Conservation (phyloP, 768 basidiomycete species). For the Suillus sp. region DNA sequence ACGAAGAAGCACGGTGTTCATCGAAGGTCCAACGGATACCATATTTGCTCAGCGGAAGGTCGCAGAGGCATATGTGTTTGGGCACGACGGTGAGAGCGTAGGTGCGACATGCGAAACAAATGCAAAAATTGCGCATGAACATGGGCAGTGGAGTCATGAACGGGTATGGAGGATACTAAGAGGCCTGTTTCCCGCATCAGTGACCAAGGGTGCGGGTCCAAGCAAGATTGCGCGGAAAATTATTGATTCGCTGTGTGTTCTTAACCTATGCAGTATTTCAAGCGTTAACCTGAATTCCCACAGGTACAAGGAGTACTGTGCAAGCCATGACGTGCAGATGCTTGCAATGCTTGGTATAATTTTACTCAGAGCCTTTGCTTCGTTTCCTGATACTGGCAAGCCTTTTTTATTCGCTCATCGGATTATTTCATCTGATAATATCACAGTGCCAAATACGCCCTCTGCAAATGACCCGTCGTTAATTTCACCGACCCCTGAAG, state of each 20-base stretch:
- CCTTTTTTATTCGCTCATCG: not conserved
- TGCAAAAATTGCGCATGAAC: constrained; percentile 55
- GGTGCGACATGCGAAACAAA: constrained; percentile 59
- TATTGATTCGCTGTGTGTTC: constrained; percentile 50
- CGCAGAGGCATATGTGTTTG: constrained; percentile 64
- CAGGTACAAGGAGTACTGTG: constrained; percentile 47
- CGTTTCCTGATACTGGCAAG: constrained; percentile 22
- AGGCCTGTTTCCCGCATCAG: constrained; percentile 45
- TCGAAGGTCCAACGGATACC: constrained; percentile 53
- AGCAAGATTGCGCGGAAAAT: constrained; percentile 37
- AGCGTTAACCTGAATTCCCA: constrained; percentile 8
- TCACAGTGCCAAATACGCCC: constrained; percentile 17
- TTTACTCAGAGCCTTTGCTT: constrained; percentile 51
- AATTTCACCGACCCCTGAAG: constrained; percentile 29
- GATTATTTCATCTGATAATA: constrained; percentile 1
- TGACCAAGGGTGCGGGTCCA: constrained; percentile 30
- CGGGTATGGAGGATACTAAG: constrained; percentile 61
- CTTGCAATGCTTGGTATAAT: constrained; percentile 74
- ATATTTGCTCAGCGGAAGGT: constrained; percentile 52
- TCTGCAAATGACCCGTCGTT: constrained; percentile 23
- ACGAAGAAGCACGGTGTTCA: constrained; percentile 59
- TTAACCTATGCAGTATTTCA: constrained; percentile 3
- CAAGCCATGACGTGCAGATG: constrained; percentile 74
- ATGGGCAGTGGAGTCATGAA: constrained; percentile 71
- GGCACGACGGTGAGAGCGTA: constrained; percentile 36